Evolutionary conservation across 208 protist genomes (phyloP), one percentile per base, ranked within the genome.

Genomic region (Entamoeba invadens): DNA sequence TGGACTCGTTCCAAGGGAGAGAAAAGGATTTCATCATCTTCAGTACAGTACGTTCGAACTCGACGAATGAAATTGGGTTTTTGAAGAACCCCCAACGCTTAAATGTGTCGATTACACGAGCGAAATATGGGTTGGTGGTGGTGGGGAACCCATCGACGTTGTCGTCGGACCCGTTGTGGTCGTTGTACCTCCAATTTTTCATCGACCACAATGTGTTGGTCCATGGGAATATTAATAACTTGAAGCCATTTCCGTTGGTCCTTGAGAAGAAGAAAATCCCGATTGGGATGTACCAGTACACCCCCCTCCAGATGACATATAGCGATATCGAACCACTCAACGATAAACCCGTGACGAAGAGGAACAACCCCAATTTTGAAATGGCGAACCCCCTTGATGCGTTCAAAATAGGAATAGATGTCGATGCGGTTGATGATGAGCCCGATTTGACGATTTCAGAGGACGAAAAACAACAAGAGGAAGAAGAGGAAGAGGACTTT

Each of bases 1-100:
- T 99, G 0, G 98, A 99, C 95, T 96, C 97, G 6, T 99, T 99
- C 96, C 98, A 98, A 96, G 98, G 98, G 0, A 95, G 98, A 93
- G 98, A 99, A 96, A 99, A 99, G 94, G 98, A 99, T 93, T 99
- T 97, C 94, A 99, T 99, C 93, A 98, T 99, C 45, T 94, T 99
- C 4, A 98, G 98, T 0, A 99, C 98, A 96, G 98, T 99, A 0
- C 96, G 98, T 46, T 97, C 96, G 35, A 99, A 99, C 94, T 96
- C 98, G 12, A 93, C 97, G 38, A 96, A 6, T 87, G 95, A 97
- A 92, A 99, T 99, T 95, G 98, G 98, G 45, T 99, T 99, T 96
- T 96, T 99, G 18, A 97, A 96, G 91, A 98, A 99, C 93, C 96
- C 97, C 12, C 96, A 98, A 92, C 95, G 98, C 31, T 95, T 99